Percentiles rank a stretch among this genome's conserved stretches.
phyloP scores from a whole-genome alignment of 495 filamentous ascomycete genomes.

The Penicillium taxi region DNA sequence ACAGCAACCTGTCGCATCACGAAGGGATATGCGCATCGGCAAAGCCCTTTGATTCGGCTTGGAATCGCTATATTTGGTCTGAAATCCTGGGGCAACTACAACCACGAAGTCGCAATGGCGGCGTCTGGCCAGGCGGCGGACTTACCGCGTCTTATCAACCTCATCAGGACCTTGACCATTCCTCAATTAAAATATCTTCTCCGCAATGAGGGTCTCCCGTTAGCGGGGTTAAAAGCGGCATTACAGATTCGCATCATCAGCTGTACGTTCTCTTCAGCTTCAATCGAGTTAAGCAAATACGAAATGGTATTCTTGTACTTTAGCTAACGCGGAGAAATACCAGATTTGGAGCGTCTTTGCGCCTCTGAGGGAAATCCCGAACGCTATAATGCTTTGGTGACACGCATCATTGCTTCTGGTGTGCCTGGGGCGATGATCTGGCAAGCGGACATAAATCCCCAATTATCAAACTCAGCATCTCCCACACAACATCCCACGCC shows the following conservation, averaged over 20 bases:
- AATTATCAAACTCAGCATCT: constrained; percentile 21
- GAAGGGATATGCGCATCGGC: constrained; percentile 20
- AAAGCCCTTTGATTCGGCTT: constrained; percentile 8
- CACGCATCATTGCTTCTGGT: constrained; percentile 25
- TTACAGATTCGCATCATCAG: constrained; percentile 68
- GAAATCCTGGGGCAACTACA: constrained; percentile 3
- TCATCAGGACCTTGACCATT: constrained; percentile 58
- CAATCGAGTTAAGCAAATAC: no score
- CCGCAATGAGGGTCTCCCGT: constrained; percentile 55
- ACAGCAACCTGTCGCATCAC: no score
- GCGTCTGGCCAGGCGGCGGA: constrained; percentile 37
- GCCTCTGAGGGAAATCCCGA: constrained; percentile 24
- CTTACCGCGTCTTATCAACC: constrained; percentile 31
- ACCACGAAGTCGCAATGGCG: constrained; percentile 26
- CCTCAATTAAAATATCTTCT: constrained; percentile 67
- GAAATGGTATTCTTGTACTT: no score
- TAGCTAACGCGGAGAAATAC: no score
- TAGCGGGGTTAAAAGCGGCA: constrained; percentile 72
- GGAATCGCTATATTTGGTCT: constrained; percentile 15
- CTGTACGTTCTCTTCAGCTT: no score
- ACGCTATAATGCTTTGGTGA: constrained; percentile 27
- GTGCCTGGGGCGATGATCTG: constrained; percentile 21
- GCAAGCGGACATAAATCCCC: constrained; percentile 18
- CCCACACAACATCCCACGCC: constrained; percentile 20
- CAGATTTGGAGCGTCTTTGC: constrained; percentile 33